Evolutionary conservation across 1,284 basidiomycete species (phyloP).

Genomic region (Apiotrichum akiyoshidainum): DNA sequence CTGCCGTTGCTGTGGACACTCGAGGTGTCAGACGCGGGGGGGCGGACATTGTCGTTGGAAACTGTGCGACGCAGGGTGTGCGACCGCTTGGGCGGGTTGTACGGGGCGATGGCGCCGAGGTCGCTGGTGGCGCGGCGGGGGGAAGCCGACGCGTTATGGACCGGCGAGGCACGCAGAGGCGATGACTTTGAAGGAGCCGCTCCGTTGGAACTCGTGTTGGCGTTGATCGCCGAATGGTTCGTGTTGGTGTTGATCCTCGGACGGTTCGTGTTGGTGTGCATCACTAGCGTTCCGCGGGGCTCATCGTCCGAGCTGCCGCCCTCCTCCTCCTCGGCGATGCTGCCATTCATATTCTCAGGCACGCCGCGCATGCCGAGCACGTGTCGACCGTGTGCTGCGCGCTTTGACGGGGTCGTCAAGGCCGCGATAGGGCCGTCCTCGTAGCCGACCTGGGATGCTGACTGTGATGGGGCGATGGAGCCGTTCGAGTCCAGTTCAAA

Average conservation of each 20-base stretch:
- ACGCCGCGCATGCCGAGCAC: constrained; percentile 13
- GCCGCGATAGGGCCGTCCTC: constrained; percentile 25
- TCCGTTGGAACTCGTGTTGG: background rate
- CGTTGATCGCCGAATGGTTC: too few relatives aligned
- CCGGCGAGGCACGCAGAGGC: background rate
- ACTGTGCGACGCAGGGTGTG: constrained; percentile 36
- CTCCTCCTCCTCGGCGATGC: constrained; percentile 50
- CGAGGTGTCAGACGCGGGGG: constrained; percentile 34
- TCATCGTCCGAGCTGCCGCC: constrained; percentile 46
- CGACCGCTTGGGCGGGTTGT: constrained; percentile 2
- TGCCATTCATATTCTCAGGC: constrained; percentile 42
- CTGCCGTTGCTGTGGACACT: constrained; percentile 27
- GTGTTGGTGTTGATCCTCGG: background rate
- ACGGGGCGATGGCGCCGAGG: constrained; percentile 27
- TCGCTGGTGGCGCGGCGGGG: constrained; percentile 39
- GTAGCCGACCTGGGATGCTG: constrained; percentile 48
- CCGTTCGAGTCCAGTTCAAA: constrained; percentile 51
- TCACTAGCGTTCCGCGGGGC: constrained; percentile 32
- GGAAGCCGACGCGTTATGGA: constrained; percentile 8
- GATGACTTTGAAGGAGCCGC: background rate
- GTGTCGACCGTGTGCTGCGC: constrained; percentile 12
- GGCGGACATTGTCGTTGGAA: constrained; percentile 30
- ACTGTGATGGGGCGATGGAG: constrained; percentile 51
- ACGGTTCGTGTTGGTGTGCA: constrained; percentile 39
- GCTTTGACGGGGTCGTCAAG: background rate